A percentile compares a stretch with the other conserved stretches of the same genome.
Conservation (phyloP, 1,139 yeast species). For the Taiozyma sp. region DNA sequence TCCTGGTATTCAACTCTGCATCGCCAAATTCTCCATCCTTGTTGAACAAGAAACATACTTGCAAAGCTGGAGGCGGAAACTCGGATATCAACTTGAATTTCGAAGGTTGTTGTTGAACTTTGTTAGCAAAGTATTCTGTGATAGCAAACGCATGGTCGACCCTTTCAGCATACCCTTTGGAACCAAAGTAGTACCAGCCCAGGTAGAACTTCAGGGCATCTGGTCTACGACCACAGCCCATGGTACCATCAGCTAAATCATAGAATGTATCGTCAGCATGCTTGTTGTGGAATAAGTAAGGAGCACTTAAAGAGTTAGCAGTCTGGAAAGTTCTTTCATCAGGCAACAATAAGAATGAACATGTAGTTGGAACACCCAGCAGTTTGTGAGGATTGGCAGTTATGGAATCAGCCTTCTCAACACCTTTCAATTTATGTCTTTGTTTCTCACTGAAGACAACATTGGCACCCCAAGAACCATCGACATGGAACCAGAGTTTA, state of each 20-base stretch:
- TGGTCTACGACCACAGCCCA: conserved; percentile 90
- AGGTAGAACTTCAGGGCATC: conserved; percentile 77
- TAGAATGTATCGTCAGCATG: conserved; percentile 39
- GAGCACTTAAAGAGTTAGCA: conserved; percentile 76
- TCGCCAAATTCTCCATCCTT: conserved; percentile 33
- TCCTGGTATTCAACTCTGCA: conserved; percentile 41
- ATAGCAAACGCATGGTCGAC: conserved; percentile 70
- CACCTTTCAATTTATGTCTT: conserved; percentile 47
- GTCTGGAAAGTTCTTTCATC: conserved; percentile 60
- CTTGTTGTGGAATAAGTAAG: conserved; percentile 74
- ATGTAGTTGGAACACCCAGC: conserved; percentile 88
- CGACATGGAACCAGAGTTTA: conserved; percentile 74
- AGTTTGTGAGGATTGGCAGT: conserved; percentile 86
- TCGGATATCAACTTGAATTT: conserved; percentile 51
- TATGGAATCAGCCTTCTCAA: conserved; percentile 67
- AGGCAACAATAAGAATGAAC: conserved; percentile 75
- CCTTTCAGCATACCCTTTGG: conserved; percentile 49
- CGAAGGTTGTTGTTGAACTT: conserved; percentile 28
- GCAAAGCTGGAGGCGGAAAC: conserved; percentile 70
- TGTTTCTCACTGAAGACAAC: conserved; percentile 60
- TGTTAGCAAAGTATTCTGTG: conserved; percentile 53
- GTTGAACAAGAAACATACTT: conserved; percentile 76
- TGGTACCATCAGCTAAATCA: conserved; percentile 86
- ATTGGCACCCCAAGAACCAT: conserved; percentile 93
- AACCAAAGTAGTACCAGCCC: conserved; percentile 81